Evolutionary conservation across 75 land plant species (phyloP).

Genomic region (Gnetum montanum): DNA sequence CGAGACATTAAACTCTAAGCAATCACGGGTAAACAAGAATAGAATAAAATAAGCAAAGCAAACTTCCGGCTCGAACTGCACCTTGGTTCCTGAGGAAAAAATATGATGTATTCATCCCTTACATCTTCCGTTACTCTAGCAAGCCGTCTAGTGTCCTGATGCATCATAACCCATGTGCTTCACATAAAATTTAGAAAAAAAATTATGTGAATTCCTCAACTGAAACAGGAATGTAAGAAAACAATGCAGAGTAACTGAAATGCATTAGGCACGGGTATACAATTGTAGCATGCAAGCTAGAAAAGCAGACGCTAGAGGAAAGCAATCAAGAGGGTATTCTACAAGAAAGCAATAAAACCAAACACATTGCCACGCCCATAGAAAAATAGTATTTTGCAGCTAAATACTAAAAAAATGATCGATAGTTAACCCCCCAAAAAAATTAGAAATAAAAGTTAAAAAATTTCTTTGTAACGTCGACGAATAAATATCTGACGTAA

Average conservation of each 20-base stretch:
- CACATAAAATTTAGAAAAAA: too few species aligned
- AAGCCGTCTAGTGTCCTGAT: slow-evolving; percentile 75
- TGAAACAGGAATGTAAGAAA: background rate
- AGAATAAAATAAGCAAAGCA: too few species aligned
- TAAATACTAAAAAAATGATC: too few species aligned
- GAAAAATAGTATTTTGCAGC: too few species aligned
- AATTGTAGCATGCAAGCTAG: background rate
- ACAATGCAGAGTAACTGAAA: background rate
- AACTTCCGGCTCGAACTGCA: slow-evolving; percentile 4
- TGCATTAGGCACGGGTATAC: background rate
- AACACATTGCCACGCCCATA: background rate
- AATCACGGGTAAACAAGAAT: background rate
- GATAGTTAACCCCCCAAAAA: too few species aligned
- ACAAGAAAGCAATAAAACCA: background rate
- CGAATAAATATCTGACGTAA: too few species aligned
- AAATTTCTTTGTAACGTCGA: too few species aligned
- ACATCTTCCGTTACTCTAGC: slow-evolving; percentile 79
- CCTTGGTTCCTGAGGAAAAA: slow-evolving; percentile 55
- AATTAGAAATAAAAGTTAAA: too few species aligned
- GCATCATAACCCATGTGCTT: slow-evolving; percentile 99
- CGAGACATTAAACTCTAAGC: too few species aligned
- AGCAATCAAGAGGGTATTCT: background rate
- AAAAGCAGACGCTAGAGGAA: background rate
- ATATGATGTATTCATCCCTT: slow-evolving; percentile 44
- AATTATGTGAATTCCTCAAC: background rate